Percentiles rank a stretch among this genome's conserved stretches.
These are phyloP conservation scores for Rhodomyrtus tomentosa DNA, from an alignment of 345 rosid species.

Conservation along the genomic window DNA sequence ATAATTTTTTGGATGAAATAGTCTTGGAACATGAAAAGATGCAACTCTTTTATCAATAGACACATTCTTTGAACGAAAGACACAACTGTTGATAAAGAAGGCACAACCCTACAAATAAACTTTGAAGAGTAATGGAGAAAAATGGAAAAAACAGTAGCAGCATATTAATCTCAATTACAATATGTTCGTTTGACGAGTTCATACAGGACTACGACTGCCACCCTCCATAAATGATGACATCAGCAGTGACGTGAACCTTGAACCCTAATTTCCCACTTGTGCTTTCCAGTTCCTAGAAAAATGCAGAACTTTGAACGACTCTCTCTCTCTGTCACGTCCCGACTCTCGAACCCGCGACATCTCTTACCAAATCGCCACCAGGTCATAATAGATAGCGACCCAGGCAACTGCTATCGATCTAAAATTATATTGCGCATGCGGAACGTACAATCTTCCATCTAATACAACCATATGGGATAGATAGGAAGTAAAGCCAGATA, in stretches of 20 bases:
- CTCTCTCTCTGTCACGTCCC: background rate
- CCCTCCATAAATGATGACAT: background rate
- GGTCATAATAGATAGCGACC: too few species aligned
- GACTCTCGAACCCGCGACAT: too few species aligned
- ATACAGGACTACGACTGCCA: background rate
- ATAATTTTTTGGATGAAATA: background rate
- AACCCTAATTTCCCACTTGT: background rate
- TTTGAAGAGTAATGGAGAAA: background rate
- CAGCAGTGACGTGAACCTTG: background rate
- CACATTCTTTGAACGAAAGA: background rate
- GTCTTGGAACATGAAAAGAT: background rate
- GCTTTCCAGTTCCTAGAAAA: background rate
- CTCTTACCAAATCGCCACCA: too few species aligned
- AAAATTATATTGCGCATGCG: too few species aligned
- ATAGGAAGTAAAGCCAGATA: too few species aligned
- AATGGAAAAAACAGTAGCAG: background rate
- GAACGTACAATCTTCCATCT: too few species aligned
- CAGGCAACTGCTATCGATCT: too few species aligned
- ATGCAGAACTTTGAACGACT: background rate
- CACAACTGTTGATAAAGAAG: background rate
- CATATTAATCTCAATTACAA: background rate
- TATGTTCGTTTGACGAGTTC: background rate
- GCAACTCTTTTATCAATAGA: background rate
- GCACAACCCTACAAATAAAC: background rate
- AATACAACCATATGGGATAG: too few species aligned